Base-by-base conservation (phyloP, 352 stramenopile species). In the Globisporangium iwayamae region DNA sequence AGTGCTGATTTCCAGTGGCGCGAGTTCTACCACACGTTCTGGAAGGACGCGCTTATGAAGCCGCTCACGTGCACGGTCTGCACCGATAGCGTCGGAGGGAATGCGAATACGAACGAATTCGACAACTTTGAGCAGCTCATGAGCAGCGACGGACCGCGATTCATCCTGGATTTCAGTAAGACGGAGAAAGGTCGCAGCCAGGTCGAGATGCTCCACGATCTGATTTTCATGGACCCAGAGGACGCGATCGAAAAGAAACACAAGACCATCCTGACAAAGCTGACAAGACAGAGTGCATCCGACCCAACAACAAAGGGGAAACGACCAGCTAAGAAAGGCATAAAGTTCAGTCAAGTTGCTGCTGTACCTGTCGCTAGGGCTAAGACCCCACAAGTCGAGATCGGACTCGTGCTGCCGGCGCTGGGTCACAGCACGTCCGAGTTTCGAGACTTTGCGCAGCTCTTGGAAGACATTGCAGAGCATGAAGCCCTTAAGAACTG, bases 61-160 rank as follows among this genome's bases (percentile, higher is more conserved):
- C 47, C 47, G 4, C 47, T 54, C 0, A 16, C 22, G 22, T 54
- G 47, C 16, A 54, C 22, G 5, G 30, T 20, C 3, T 36, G 47
- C 11, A 20, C 8, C 47, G 22, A 36, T 2, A 54, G 20, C 11
- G 47, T 36, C 1, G 47, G 22, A 2, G 8, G 6, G 4, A 28
- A n/a, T 22, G 18, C 47, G 5, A 20, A 34, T 2, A 28, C 13
- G 56, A 47, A 36, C 55, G 39, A 41, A 14, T 48, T 52, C 5
- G 55, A 61, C 39, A 14, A 61, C 20, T 32, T 50, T 8, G 55
- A 39, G 22, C 38, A 22, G 36, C 55, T 61, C 28, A 54, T 54
- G 47, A 25, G 16, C 14, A 61, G 55, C 14, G 55, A 61, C 9
- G 55, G 38, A n/a, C 55, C 55, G 6, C 4, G 55, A 22, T 52